A percentile compares a stretch with the other conserved stretches of the same genome.
Evolutionary conservation across 176 grass and related monocot genomes (phyloP).

Genomic region (Cenchrus fungigraminus): DNA sequence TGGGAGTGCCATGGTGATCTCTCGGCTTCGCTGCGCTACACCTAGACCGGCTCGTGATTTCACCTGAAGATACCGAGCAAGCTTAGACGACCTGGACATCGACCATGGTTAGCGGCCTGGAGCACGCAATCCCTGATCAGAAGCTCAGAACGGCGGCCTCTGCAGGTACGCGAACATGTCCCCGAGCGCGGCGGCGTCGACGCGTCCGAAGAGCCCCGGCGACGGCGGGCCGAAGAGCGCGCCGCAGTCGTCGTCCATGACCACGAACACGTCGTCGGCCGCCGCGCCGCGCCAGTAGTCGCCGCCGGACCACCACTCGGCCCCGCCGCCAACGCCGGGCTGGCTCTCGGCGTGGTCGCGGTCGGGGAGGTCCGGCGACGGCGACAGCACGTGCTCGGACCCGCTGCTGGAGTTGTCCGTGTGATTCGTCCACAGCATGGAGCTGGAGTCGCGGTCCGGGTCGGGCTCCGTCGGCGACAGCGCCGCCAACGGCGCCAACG

Average conservation of each 20-base stretch:
- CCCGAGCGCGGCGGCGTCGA: constrained; percentile 40
- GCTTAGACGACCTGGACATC: neutral
- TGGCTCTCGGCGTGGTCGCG: constrained; percentile 73
- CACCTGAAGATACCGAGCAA: neutral
- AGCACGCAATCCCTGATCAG: constrained; percentile 26
- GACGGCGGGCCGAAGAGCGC: constrained; percentile 42
- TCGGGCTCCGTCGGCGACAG: neutral
- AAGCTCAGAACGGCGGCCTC: constrained; percentile 33
- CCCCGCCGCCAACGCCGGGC: constrained; percentile 2
- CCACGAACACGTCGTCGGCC: constrained; percentile 29
- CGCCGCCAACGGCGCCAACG: neutral
- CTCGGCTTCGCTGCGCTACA: neutral
- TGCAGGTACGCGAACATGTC: constrained; percentile 74
- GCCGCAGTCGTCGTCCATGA: constrained; percentile 19
- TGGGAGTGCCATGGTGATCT: constrained; percentile 4
- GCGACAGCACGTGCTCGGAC: constrained; percentile 75
- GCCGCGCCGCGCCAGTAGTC: constrained; percentile 28
- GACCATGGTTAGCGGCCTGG: constrained; percentile 32
- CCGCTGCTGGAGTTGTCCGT: constrained; percentile 65
- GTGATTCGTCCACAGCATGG: constrained; percentile 33
- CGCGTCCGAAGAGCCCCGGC: constrained; percentile 37
- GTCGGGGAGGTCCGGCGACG: constrained; percentile 71
- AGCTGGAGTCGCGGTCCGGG: constrained; percentile 54
- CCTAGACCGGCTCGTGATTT: constrained; percentile 7
- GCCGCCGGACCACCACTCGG: constrained; percentile 16